Conservation (phyloP, 2,329 filamentous ascomycete species). For the Passalora sequoiae region DNA sequence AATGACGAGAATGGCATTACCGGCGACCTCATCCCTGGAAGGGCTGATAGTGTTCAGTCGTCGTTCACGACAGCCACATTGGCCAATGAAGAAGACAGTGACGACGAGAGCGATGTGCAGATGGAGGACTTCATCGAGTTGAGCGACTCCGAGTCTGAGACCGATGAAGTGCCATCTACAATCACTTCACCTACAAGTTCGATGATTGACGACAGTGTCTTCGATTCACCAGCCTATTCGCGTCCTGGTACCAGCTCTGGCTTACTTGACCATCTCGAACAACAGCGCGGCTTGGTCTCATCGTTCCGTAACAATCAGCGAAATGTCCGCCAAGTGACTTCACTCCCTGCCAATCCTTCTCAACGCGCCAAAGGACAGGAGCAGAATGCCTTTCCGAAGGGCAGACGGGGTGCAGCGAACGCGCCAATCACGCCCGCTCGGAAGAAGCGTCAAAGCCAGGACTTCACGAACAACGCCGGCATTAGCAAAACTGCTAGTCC, state of each 20-base stretch:
- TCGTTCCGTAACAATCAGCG: conserved; percentile 64
- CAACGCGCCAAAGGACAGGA: conserved; percentile 59
- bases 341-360: conserved; percentile 55
- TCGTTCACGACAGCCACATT: conserved; percentile 51
- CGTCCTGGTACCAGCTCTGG: conserved; percentile 29
- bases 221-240: conserved; percentile 11
- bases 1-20: conserved; percentile 54
- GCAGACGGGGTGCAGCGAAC: conserved; percentile 60
- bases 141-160: conserved; percentile 24
- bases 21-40: conserved; percentile 36
- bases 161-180: conserved; percentile 43
- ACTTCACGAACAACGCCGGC: conserved; percentile 24
- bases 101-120: conserved; percentile 20
- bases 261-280: conserved; percentile 63
- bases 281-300: conserved; percentile 59
- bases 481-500: conserved; percentile 26
- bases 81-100: conserved; percentile 15
- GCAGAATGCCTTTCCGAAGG: conserved; percentile 59
- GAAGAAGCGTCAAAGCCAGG: conserved; percentile 37
- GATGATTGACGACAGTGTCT: conserved; percentile 12
- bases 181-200: conserved; percentile 32
- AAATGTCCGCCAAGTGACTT: conserved; percentile 47
- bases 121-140: conserved; percentile 29
- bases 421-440: conserved; percentile 64
- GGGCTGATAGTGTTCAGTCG: conserved; percentile 34